Evolutionary conservation across 1,284 basidiomycete genomes (phyloP), one percentile per base, ranked within the genome.

Genomic region (Earliella scabrosa): DNA sequence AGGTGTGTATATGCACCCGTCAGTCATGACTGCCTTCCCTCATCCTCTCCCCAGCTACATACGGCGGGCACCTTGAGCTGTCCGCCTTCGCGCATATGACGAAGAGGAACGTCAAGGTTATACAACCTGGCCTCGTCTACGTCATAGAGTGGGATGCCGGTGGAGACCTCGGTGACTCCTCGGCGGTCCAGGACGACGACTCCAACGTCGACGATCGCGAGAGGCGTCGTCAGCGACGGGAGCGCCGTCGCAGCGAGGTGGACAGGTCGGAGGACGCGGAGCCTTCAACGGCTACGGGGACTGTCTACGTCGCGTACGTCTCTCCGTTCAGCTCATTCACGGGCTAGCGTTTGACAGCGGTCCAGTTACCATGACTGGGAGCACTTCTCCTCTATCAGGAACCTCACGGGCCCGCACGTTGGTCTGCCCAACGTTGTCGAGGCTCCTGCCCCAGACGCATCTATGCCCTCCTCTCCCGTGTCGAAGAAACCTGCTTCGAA

Each of bases 381-480:
- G 68, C 94, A 96, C 71, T 96, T 95, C 69, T 94, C 92, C n/a
- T 93, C 90, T 20, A 90, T 96, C 50, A 88, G 93, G 36, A 95
- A 92, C 70, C 74, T 94, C 31, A 80, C 80, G n/a, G 93, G 93
- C 2, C 94, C 94, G 0, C 93, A 95, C 66, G 76, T 82, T 0
- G 94, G 93, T 6, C 75, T 88, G 4, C 93, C 94, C 3, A 75
- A 78, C 52, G 85, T 95, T 11, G 71, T 76, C 44, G 90, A 93
- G 70, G 72, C 77, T 1, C 71, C 77, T 13, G 73, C 60, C 2
- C 63, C 66, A 3, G 68, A 68, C 4, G 54, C 36, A 5, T 54
- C 55, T 21, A 50, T 55, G 16, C 63, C 66, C 23, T 45, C 67
- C 13, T 58, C 66, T n/a, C 50, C 59, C 2, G 34, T 63, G 6